Evolutionary conservation across 148 eudicot species (phyloP), one percentile per base, ranked within the genome.

Genomic region (Diospyros kaki): DNA sequence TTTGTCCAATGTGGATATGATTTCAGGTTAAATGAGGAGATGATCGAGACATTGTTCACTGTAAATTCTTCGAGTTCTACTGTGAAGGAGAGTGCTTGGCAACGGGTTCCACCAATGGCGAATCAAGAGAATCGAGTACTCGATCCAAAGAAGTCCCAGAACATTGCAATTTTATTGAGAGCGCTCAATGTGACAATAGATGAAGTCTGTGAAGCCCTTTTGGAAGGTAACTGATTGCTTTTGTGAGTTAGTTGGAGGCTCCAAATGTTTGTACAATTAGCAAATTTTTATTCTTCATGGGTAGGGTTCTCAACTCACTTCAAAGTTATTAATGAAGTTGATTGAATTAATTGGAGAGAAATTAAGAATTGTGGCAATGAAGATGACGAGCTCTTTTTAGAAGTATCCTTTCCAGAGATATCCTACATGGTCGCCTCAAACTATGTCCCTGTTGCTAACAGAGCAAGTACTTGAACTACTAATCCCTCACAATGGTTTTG

Each of bases 31-130:
- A 85, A 94, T 77, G 98, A 94, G 78, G 97, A 90, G 74, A 90
- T 88, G 97, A 94, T 94, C 51, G 95, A 94, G 88, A 86, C 94
- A 4, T 80, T 94, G 73, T 94, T 94, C 73, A 86, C 77, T 73
- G 92, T 80, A 6, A 91, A 86, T 41, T 80, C 81, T 71, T 75
- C 88, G 1, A 73, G 66, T 77, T 45, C 55, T 65, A 75, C 77
- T 45, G 55, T 80, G 3, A 90, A 85, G 52, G 88, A 88, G 39
- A 80, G 80, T 44, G 68, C 66, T 9, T 72, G 75, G 46, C 77
- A 86, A 44, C 68, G 83, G 4, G 69, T 79, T 5, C 46, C 69
- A 62, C 83, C 81, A 0, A 62, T 67, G 70, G 15, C 76, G 65
- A 86, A 76, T 59, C 87, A 86, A 58, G 87, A 85, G 82, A 83